These are phyloP conservation scores for Limtongia smithiae DNA, from an alignment of 805 yeast species.

Conservation along the genomic window DNA sequence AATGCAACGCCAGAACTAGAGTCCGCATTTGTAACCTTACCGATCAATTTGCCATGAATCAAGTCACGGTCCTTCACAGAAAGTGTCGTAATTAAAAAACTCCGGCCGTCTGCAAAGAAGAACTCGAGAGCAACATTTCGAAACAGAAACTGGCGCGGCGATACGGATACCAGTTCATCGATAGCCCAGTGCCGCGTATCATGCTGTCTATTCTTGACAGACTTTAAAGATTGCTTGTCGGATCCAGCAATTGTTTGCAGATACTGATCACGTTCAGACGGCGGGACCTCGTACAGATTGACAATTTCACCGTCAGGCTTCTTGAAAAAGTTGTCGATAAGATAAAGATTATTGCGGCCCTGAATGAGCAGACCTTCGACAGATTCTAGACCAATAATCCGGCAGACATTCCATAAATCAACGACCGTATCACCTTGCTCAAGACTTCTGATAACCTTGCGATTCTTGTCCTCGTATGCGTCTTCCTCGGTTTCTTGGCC, in stretches of 20 bases:
- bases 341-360: constrained; percentile 61
- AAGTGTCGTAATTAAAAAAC: constrained; percentile 64
- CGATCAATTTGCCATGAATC: constrained; percentile 49
- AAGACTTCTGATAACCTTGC: constrained; percentile 68
- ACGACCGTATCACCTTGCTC: constrained; percentile 66
- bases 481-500: constrained; percentile 31
- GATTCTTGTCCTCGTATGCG: constrained; percentile 56
- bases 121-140: constrained; percentile 80
- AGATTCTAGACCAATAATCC: constrained; percentile 71
- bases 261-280: constrained; percentile 60
- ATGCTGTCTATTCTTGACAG: constrained; percentile 18
- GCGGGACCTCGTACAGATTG: constrained; percentile 64
- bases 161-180: constrained; percentile 55
- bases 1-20: constrained; percentile 32
- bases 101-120: constrained; percentile 69
- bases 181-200: constrained; percentile 50
- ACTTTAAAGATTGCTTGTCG: constrained; percentile 34
- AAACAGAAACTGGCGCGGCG: constrained; percentile 70
- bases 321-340: constrained; percentile 67
- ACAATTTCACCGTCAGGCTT: constrained; percentile 52
- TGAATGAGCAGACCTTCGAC: constrained; percentile 70
- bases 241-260: constrained; percentile 56
- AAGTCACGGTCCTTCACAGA: constrained; percentile 52
- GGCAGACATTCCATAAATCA: constrained; percentile 72
- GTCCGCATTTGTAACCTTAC: constrained; percentile 45